A percentile compares a stretch with the other conserved stretches of the same genome.
Conservation (phyloP, 2,329 filamentous ascomycete genomes). For the Monilinia vaccinii-corymbosi region DNA sequence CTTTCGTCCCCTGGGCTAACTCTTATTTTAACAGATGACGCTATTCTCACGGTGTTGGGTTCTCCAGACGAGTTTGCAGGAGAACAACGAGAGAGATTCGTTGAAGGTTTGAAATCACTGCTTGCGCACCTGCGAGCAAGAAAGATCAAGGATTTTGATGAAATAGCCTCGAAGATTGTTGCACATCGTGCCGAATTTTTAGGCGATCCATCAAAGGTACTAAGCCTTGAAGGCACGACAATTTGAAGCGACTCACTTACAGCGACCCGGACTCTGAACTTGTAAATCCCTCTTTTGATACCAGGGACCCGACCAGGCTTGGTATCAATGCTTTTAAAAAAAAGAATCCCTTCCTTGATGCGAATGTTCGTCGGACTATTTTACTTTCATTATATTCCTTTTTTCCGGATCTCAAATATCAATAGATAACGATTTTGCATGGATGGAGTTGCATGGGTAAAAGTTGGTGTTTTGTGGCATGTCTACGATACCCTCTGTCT, state of each 20-base stretch:
- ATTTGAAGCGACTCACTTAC: constrained; percentile 17
- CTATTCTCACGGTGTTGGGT: constrained; percentile 64
- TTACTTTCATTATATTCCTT: not conserved
- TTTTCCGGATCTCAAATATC: not conserved
- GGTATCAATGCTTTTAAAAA: not conserved
- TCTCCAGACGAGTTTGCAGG: constrained; percentile 54
- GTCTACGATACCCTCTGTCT: constrained; percentile 8
- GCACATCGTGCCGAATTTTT: constrained; percentile 57
- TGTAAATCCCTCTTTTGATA: constrained; percentile 21
- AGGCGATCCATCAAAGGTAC: constrained; percentile 53
- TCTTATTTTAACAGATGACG: constrained; percentile 48
- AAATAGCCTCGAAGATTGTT: constrained; percentile 58
- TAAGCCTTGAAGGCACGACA: constrained; percentile 41
- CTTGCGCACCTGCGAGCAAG: constrained; percentile 50
- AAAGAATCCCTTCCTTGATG: not conserved
- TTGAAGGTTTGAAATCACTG: constrained; percentile 52
- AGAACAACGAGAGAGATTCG: constrained; percentile 50
- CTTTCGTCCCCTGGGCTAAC: constrained; percentile 33
- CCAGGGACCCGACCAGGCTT: constrained; percentile 10
- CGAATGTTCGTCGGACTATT: not conserved
- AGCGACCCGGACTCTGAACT: constrained; percentile 10
- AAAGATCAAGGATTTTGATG: constrained; percentile 56
- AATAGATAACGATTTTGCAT: constrained; percentile 2
- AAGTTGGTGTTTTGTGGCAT: constrained; percentile 4
- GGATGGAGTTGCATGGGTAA: constrained; percentile 10